Evolutionary conservation across 495 filamentous ascomycete species (phyloP).

Genomic region (Amorphotheca resinae): DNA sequence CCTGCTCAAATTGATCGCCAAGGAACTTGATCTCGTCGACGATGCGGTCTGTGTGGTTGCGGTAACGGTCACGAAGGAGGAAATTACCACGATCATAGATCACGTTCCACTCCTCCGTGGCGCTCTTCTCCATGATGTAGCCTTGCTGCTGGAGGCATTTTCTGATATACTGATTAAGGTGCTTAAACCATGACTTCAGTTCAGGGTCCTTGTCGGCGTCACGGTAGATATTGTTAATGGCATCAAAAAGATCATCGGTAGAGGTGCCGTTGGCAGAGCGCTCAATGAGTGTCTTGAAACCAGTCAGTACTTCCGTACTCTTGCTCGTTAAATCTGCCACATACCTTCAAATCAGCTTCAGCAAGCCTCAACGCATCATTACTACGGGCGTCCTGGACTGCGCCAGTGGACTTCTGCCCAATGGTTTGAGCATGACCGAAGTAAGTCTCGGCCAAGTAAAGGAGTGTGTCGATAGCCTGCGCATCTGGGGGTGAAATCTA

Average conservation of each 20-base stretch:
- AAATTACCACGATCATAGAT: constrained; percentile 81
- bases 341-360: constrained; percentile 57
- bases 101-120: constrained; percentile 70
- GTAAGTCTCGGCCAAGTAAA: constrained; percentile 78
- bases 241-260: constrained; percentile 68
- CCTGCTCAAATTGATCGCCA: constrained; percentile 75
- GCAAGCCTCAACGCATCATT: constrained; percentile 49
- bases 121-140: constrained; percentile 74
- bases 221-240: constrained; percentile 77
- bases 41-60: constrained; percentile 74
- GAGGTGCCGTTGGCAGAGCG: constrained; percentile 94
- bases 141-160: constrained; percentile 80
- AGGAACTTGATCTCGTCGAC: constrained; percentile 85
- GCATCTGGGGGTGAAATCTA: constrained; percentile 46
- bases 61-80: constrained; percentile 81
- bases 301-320: constrained; percentile 9
- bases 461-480: constrained; percentile 72
- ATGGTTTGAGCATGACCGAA: constrained; percentile 57
- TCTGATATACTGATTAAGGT: constrained; percentile 63
- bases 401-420: constrained; percentile 46
- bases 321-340: constrained; percentile 21
- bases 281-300: constrained; percentile 64
- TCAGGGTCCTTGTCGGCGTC: constrained; percentile 86
- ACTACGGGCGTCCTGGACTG: constrained; percentile 56
- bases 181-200: constrained; percentile 79